Conservation (phyloP, 169 alveolate species). For the Prorocentrum cordatum region DNA sequence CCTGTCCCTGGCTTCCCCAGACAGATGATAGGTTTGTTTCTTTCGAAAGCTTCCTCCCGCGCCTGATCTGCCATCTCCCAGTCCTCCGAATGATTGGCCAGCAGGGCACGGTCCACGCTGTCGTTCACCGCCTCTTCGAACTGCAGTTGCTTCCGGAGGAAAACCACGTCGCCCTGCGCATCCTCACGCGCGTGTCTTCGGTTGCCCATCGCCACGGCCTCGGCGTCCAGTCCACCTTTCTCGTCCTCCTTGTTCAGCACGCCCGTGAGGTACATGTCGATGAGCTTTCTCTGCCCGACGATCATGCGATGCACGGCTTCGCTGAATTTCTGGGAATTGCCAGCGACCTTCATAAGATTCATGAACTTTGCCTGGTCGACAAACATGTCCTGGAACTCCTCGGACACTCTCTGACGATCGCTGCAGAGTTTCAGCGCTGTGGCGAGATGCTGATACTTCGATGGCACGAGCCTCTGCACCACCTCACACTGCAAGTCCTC, state of each 20-base stretch:
- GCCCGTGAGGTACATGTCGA: neutral
- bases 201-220: neutral
- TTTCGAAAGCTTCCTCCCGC: neutral
- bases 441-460: neutral
- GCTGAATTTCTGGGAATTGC: neutral
- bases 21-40: neutral
- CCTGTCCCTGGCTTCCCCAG: neutral
- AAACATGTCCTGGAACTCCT: neutral
- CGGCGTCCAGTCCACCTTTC: neutral
- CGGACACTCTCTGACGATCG: too few species aligned
- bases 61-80: neutral
- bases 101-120: neutral
- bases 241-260: neutral
- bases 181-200: neutral
- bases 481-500: neutral
- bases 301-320: neutral
- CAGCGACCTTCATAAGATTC: neutral
- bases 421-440: too few species aligned
- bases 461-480: neutral
- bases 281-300: neutral
- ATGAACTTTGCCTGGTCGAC: neutral
- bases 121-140: neutral
- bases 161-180: neutral
- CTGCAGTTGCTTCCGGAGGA: neutral
- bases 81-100: too few species aligned